phyloP scores from a whole-genome alignment of 495 filamentous ascomycete genomes.

The Annulohypoxylon moriforme region DNA sequence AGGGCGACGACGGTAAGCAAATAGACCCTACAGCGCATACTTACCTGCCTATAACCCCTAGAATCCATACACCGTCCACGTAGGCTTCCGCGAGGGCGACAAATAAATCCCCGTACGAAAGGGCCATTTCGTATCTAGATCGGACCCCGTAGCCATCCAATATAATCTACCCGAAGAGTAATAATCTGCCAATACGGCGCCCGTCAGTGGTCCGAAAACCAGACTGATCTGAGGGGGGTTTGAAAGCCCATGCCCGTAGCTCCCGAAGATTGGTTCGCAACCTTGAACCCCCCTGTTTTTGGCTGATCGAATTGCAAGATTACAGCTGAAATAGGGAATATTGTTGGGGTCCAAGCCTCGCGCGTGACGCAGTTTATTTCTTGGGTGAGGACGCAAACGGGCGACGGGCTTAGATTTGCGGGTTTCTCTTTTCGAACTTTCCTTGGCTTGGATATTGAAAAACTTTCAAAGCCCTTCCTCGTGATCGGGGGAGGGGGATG shows the following conservation, averaged over 20 bases:
- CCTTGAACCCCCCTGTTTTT: slow-evolving; percentile 1
- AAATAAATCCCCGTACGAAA: slow-evolving; percentile 34
- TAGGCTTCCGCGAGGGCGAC: slow-evolving; percentile 12
- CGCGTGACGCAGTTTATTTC: slow-evolving; percentile 36
- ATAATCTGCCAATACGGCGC: slow-evolving; percentile 28
- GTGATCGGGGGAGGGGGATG: slow-evolving; percentile 13
- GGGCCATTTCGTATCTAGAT: slow-evolving; percentile 21
- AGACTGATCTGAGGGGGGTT: neutral
- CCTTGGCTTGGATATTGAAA: neutral
- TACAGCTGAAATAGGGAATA: slow-evolving; percentile 9
- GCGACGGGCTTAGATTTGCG: slow-evolving; percentile 7
- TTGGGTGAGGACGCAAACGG: neutral
- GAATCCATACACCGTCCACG: neutral
- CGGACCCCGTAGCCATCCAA: neutral
- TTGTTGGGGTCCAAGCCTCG: slow-evolving; percentile 36
- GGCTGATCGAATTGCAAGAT: neutral
- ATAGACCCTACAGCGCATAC: neutral
- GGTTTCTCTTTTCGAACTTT: neutral
- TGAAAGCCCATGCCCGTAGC: slow-evolving; percentile 15
- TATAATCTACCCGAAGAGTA: slow-evolving; percentile 21
- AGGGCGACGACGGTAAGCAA: neutral
- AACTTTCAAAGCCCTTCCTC: neutral
- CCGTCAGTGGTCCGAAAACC: slow-evolving; percentile 8
- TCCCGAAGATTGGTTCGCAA: slow-evolving; percentile 33
- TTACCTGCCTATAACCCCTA: neutral